A percentile compares a stretch with the other conserved stretches of the same genome.
phyloP scores from a whole-genome alignment of 2,329 filamentous ascomycete genomes.

The Trichophyton equinum region DNA sequence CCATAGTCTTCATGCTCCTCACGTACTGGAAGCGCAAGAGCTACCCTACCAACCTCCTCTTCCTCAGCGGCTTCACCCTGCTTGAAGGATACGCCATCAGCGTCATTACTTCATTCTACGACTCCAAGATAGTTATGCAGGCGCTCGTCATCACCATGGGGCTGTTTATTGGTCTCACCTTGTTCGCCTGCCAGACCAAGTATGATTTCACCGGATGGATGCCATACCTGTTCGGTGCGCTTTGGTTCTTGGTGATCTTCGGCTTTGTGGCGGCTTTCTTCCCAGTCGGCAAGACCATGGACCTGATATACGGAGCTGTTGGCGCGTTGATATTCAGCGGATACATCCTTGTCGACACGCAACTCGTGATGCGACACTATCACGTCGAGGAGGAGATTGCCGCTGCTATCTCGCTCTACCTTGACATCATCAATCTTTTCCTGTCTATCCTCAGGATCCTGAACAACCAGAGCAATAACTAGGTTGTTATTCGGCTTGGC shows the following conservation, averaged over 20 bases:
- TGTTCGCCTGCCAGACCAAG: slow-evolving; percentile 93
- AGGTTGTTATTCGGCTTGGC: slow-evolving; percentile 19
- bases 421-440: slow-evolving; percentile 96
- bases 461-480: slow-evolving; percentile 94
- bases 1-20: slow-evolving; percentile 70
- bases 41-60: slow-evolving; percentile 87
- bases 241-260: slow-evolving; percentile 86
- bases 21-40: slow-evolving; percentile 95
- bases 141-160: slow-evolving; percentile 72
- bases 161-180: slow-evolving; percentile 50
- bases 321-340: slow-evolving; percentile 80
- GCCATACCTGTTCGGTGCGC: slow-evolving; percentile 79
- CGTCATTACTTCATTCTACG: slow-evolving; percentile 84
- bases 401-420: slow-evolving; percentile 83
- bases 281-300: slow-evolving; percentile 64
- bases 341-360: slow-evolving; percentile 93
- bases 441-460: slow-evolving; percentile 87
- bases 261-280: slow-evolving; percentile 89
- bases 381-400: slow-evolving; percentile 98
- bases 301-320: slow-evolving; percentile 72
- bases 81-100: slow-evolving; percentile 89
- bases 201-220: slow-evolving; percentile 98
- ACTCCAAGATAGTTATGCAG: slow-evolving; percentile 71
- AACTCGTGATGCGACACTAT: slow-evolving; percentile 88
- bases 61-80: slow-evolving; percentile 78